These are phyloP conservation scores for Chlorencoelia australis DNA, from an alignment of 2,329 filamentous ascomycete species.

Conservation along the genomic window DNA sequence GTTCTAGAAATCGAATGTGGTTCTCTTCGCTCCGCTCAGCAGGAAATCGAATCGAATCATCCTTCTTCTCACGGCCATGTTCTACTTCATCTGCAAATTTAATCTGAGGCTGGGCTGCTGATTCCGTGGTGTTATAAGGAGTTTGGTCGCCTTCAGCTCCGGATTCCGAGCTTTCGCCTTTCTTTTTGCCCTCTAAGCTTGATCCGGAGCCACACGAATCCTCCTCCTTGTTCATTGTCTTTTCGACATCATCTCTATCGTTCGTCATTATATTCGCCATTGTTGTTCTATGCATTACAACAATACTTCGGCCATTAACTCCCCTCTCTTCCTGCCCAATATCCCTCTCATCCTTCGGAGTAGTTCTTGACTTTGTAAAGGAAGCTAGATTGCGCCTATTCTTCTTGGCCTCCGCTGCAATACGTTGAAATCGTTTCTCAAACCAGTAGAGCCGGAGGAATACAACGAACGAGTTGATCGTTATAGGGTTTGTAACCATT, in stretches of 20 bases:
- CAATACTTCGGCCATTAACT: slow-evolving; percentile 56
- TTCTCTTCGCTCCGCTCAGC: slow-evolving; percentile 53
- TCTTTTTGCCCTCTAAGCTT: slow-evolving; percentile 4
- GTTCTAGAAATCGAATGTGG: slow-evolving; percentile 80
- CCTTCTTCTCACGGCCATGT: slow-evolving; percentile 44
- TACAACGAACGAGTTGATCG: slow-evolving; percentile 77
- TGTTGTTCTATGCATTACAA: slow-evolving; percentile 50
- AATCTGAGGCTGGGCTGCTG: slow-evolving; percentile 29
- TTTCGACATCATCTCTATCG: slow-evolving; percentile 37
- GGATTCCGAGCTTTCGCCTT: slow-evolving; percentile 10
- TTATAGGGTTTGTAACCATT: slow-evolving; percentile 72
- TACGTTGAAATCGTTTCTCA: slow-evolving; percentile 83
- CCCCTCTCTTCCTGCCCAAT: slow-evolving; percentile 38
- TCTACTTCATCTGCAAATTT: slow-evolving; percentile 60
- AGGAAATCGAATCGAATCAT: slow-evolving; percentile 42
- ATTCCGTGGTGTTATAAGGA: slow-evolving; percentile 3
- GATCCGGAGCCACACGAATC: slow-evolving; percentile 11
- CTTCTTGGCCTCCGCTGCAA: slow-evolving; percentile 62
- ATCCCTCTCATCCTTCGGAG: slow-evolving; percentile 37
- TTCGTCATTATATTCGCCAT: slow-evolving; percentile 45
- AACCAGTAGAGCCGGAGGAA: slow-evolving; percentile 96
- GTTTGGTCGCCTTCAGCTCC: slow-evolving; percentile 5
- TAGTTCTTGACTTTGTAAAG: slow-evolving; percentile 43
- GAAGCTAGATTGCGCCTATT: slow-evolving; percentile 55
- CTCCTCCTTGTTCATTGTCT: slow-evolving; percentile 11